Evolutionary conservation across 192 early-diverging fungal species (phyloP), one percentile per base, ranked within the genome.

Genomic region (Neocallimastix lanati): DNA sequence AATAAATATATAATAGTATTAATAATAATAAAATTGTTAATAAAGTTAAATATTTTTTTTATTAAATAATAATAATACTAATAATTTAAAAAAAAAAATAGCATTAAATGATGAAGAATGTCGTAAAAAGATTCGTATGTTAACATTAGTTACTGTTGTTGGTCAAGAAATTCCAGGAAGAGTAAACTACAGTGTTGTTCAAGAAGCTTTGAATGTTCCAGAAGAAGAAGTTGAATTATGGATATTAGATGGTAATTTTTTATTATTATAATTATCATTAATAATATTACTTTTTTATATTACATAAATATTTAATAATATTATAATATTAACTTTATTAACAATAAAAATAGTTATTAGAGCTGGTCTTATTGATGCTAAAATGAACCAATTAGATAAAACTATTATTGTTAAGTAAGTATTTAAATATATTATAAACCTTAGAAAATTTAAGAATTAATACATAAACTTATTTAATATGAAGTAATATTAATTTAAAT

Each of bases 301-400:
- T n/a, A n/a, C n/a, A n/a, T n/a, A n/a, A n/a, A n/a, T n/a, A n/a
- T n/a, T n/a, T n/a, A n/a, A n/a, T n/a, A n/a, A n/a, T n/a, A n/a
- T n/a, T n/a, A n/a, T n/a, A n/a, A n/a, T n/a, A n/a, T n/a, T n/a
- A n/a, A n/a, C n/a, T n/a, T n/a, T n/a, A n/a, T n/a, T n/a, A n/a
- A n/a, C n/a, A n/a, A 6, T 81, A n/a, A 21, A 9, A 12, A 28
- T 77, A 83, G 83, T 91, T 15, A 96, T 99, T 77, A 92, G 95
- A 40, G 91, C 93, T 29, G 94, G 94, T 76, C 88, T 99, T 81
- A 88, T 97, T 27, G 96, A 99, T 82, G 96, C 93, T 80, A 94
- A 94, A 86, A 92, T 99, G 87, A 92, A 97, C 87, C 97, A 99
- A 86, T 86, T 96, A 27, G 88, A 87, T 78, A 90, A 92, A 79